Percentiles rank a stretch among this genome's conserved stretches.
phyloP scores from a whole-genome alignment of 257 asterid species.

The Linaria vulgaris region DNA sequence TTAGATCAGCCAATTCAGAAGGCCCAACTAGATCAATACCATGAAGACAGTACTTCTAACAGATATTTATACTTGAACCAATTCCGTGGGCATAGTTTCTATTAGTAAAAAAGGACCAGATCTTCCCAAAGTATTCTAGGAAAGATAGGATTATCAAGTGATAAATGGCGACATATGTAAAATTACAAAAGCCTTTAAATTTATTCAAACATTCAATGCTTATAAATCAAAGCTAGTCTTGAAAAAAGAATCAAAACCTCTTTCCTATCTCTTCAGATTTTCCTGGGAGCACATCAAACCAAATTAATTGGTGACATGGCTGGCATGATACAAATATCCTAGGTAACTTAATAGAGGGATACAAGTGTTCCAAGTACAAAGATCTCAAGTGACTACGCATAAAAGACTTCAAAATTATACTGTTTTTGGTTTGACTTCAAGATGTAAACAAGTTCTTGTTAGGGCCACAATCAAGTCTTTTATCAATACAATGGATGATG shows the following conservation, averaged over 20 bases:
- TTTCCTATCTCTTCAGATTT: background rate
- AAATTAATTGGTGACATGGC: background rate
- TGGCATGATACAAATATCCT: background rate
- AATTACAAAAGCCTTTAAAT: background rate
- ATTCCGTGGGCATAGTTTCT: background rate
- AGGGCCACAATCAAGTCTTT: too few species aligned
- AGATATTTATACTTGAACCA: background rate
- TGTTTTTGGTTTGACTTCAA: too few species aligned
- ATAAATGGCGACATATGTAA: too few species aligned
- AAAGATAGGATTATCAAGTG: too few species aligned
- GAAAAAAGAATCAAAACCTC: background rate
- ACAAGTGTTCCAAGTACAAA: background rate
- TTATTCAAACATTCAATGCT: background rate
- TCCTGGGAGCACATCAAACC: background rate
- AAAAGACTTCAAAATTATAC: too few species aligned
- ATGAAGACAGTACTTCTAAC: background rate
- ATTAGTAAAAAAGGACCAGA: too few species aligned
- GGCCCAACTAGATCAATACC: background rate
- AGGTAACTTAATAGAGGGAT: background rate
- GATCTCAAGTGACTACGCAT: too few species aligned
- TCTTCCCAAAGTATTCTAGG: too few species aligned
- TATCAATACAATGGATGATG: background rate
- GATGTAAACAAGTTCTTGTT: too few species aligned
- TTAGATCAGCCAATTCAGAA: background rate
- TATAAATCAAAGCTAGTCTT: background rate